Evolutionary conservation across 345 rosid genomes (phyloP).

Genomic region (Hibiscus syriacus): DNA sequence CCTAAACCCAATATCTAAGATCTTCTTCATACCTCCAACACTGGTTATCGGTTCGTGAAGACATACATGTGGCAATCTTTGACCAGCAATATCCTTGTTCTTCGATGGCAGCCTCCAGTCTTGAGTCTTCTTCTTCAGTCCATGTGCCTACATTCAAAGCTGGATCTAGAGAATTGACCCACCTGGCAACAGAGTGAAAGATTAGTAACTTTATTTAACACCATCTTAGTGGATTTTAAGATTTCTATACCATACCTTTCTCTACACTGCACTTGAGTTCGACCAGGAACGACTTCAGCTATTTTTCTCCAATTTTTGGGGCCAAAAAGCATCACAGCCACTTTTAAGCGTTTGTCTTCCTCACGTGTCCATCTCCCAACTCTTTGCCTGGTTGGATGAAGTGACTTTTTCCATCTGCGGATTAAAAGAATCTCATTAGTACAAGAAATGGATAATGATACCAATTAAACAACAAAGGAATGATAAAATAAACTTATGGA

Average conservation of each 20-base stretch:
- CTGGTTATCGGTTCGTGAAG: constrained; percentile 75
- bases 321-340: constrained; percentile 79
- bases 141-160: constrained; percentile 47
- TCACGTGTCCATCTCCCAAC: constrained; percentile 59
- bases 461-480: background rate
- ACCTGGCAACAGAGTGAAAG: constrained; percentile 34
- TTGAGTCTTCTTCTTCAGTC: constrained; percentile 74
- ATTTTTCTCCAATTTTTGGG: constrained; percentile 74
- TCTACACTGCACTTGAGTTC: constrained; percentile 70
- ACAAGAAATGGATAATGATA: background rate
- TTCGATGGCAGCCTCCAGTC: constrained; percentile 51
- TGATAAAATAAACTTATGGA: background rate
- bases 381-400: constrained; percentile 46
- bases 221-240: constrained; percentile 1
- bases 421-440: background rate
- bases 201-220: constrained; percentile 8
- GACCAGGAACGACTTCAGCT: constrained; percentile 77
- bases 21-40: constrained; percentile 54
- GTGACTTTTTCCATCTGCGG: constrained; percentile 74
- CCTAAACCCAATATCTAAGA: background rate
- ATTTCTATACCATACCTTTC: constrained; percentile 44
- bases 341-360: constrained; percentile 66
- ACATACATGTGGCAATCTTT: constrained; percentile 51
- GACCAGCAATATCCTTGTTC: constrained; percentile 72
- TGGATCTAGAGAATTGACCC: constrained; percentile 81